These are phyloP conservation scores for Emergomyces africanus DNA, from an alignment of 2,329 filamentous ascomycete genomes.

Conservation along the genomic window DNA sequence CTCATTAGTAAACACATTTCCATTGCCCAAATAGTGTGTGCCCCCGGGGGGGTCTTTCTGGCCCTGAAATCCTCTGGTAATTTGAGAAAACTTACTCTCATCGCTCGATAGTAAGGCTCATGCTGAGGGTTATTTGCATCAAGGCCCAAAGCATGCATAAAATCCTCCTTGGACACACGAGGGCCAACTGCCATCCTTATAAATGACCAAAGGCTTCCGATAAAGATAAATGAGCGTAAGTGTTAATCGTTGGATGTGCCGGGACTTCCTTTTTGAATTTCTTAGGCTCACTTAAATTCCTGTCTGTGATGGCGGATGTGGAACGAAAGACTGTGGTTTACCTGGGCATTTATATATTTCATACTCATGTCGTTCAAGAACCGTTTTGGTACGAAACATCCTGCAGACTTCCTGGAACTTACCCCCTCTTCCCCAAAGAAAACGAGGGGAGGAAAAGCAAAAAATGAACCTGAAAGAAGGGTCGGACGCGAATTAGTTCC, in stretches of 20 bases:
- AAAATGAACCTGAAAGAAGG: conserved; percentile 2
- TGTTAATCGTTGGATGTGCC: neutral
- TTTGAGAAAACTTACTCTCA: conserved; percentile 26
- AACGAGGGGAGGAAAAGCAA: neutral
- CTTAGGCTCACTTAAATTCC: neutral
- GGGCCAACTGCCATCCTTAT: conserved; percentile 27
- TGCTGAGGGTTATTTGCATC: conserved; percentile 29
- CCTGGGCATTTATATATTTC: neutral
- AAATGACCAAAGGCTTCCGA: neutral
- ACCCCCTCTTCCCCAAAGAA: neutral
- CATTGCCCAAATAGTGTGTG: neutral
- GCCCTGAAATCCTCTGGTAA: neutral
- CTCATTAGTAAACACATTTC: neutral
- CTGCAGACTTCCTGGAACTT: conserved; percentile 4
- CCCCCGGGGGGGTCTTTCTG: neutral
- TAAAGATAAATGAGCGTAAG: neutral
- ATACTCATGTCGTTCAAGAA: conserved; percentile 2
- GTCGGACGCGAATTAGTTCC: neutral
- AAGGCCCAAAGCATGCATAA: conserved; percentile 32
- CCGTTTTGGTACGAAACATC: conserved; percentile 6
- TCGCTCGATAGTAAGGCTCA: conserved; percentile 33
- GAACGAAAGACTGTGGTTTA: neutral
- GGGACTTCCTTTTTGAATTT: neutral
- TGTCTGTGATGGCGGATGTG: neutral
- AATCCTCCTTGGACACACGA: conserved; percentile 34